Conservation (phyloP, 768 basidiomycete genomes). For the Tulasnella sp. region DNA sequence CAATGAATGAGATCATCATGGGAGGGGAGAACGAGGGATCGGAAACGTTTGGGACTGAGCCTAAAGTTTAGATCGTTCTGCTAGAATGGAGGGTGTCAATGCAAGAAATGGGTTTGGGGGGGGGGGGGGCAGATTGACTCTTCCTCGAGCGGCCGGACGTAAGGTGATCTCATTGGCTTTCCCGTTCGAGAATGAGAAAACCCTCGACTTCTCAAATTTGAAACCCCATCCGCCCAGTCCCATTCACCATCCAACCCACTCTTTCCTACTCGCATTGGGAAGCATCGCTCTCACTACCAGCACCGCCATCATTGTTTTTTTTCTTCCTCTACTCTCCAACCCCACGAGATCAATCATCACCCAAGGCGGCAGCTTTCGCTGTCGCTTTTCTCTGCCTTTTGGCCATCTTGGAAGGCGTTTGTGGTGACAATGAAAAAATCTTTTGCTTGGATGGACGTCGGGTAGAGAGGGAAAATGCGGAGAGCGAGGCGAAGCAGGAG, state of each 20-base stretch:
- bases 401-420: slow-evolving; percentile 66
- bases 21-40: no score
- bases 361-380: no score
- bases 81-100: no score
- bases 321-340: slow-evolving; percentile 12
- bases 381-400: no score
- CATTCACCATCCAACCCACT: slow-evolving; percentile 36
- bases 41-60: no score
- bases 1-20: no score
- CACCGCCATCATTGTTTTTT: slow-evolving; percentile 30
- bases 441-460: neutral
- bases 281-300: slow-evolving; percentile 24
- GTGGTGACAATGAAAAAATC: slow-evolving; percentile 28
- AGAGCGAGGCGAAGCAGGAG: slow-evolving; percentile 30
- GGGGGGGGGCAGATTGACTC: no score
- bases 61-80: no score
- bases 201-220: slow-evolving; percentile 52
- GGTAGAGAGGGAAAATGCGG: slow-evolving; percentile 26
- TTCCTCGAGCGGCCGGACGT: no score
- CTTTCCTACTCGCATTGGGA: slow-evolving; percentile 26
- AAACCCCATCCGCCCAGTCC: slow-evolving; percentile 62
- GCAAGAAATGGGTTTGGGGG: no score
- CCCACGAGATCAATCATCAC: slow-evolving; percentile 10
- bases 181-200: no score
- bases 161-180: no score